These are phyloP conservation scores for Phytopythium aichiense DNA, from an alignment of 352 stramenopile species.

Conservation along the genomic window DNA sequence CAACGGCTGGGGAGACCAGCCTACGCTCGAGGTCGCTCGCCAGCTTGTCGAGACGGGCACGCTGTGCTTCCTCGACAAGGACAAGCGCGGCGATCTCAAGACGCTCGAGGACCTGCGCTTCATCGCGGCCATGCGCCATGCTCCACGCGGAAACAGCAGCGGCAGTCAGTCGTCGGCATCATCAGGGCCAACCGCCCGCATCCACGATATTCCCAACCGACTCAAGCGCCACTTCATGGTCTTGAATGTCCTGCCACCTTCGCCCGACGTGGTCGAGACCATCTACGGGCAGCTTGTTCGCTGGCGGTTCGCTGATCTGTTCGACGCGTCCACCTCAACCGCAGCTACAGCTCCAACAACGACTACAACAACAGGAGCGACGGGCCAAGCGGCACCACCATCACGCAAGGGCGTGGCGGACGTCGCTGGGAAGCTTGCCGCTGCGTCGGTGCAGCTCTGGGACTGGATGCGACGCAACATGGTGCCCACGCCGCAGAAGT, in stretches of 20 bases:
- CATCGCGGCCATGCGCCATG: slow-evolving; percentile 59
- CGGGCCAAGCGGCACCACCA: background rate
- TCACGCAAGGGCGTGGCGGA: slow-evolving; percentile 40
- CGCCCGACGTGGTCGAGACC: slow-evolving; percentile 68
- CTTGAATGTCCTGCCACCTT: slow-evolving; percentile 77
- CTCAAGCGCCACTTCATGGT: slow-evolving; percentile 90
- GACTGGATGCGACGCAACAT: slow-evolving; percentile 60
- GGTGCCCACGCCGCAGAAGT: slow-evolving; percentile 75
- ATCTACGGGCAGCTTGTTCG: slow-evolving; percentile 86
- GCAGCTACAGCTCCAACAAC: background rate
- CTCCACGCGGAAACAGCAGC: slow-evolving; percentile 42
- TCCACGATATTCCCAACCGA: slow-evolving; percentile 82
- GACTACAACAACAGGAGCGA: background rate
- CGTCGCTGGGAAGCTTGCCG: slow-evolving; percentile 37
- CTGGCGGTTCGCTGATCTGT: slow-evolving; percentile 37
- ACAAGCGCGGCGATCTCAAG: slow-evolving; percentile 81
- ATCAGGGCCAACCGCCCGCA: background rate
- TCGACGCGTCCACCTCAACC: background rate
- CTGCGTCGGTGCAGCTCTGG: slow-evolving; percentile 62
- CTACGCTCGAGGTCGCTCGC: slow-evolving; percentile 67
- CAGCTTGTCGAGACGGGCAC: slow-evolving; percentile 66
- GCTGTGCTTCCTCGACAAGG: slow-evolving; percentile 80
- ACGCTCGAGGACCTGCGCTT: slow-evolving; percentile 65
- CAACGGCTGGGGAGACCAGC: slow-evolving; percentile 76
- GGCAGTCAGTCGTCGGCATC: background rate